Evolutionary conservation across 345 rosid genomes (phyloP).

Genomic region (Moricandia moricandioides): DNA sequence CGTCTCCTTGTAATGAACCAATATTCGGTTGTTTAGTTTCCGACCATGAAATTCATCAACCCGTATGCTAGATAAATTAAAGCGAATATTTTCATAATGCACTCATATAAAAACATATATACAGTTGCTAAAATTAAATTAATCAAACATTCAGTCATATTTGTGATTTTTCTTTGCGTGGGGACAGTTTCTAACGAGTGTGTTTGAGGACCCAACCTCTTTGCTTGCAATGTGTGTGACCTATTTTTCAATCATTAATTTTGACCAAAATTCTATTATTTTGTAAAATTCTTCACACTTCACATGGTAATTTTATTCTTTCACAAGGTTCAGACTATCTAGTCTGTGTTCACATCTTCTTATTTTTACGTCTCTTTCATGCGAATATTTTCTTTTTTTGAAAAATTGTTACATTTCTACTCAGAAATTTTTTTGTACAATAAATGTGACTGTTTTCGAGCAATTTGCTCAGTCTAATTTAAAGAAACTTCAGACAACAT

Average conservation of each 20-base stretch:
- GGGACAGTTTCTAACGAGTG: conserved; percentile 11
- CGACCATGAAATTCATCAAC: conserved; percentile 6
- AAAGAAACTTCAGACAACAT: no score
- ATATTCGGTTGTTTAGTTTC: not conserved
- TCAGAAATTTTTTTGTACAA: no score
- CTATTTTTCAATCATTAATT: conserved; percentile 9
- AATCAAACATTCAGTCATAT: conserved; percentile 16
- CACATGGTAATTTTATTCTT: not conserved
- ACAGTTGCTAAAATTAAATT: conserved; percentile 15
- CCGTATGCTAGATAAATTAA: not conserved
- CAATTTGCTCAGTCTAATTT: no score
- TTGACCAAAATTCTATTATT: not conserved
- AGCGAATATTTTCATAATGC: not conserved
- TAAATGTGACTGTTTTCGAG: no score
- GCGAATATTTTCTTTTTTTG: not conserved
- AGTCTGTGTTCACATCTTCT: conserved; percentile 13
- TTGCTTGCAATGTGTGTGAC: conserved; percentile 21
- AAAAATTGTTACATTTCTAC: no score
- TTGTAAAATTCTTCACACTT: conserved; percentile 1
- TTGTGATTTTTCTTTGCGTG: conserved; percentile 1
- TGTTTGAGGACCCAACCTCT: conserved; percentile 8
- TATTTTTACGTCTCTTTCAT: conserved; percentile 7
- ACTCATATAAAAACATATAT: not conserved
- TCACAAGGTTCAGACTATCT: not conserved
- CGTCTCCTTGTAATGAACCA: not conserved